Conservation (phyloP, 225 moss, liverwort and hornwort genomes). For the Rhytidiadelphus loreus region DNA sequence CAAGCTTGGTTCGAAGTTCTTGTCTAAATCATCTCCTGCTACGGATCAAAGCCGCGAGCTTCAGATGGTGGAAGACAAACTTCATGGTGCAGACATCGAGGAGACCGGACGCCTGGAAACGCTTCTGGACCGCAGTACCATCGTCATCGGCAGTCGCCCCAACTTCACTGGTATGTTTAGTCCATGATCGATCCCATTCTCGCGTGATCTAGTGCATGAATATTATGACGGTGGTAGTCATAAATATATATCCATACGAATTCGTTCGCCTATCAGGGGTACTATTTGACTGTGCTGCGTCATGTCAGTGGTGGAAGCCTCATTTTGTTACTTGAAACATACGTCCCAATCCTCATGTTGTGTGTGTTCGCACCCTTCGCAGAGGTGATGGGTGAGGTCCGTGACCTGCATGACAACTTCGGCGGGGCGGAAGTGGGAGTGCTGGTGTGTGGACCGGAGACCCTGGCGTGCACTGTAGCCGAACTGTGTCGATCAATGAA, state of each 20-base stretch:
- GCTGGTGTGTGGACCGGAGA: constrained; percentile 31
- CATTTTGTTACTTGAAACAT: no score
- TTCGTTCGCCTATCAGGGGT: accelerated
- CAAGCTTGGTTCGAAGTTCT: no score
- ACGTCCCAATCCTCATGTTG: background rate
- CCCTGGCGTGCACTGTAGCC: constrained; percentile 22
- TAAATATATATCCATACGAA: no score
- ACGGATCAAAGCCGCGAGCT: no score
- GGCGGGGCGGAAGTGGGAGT: constrained; percentile 31
- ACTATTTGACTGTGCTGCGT: background rate
- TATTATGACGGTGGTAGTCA: background rate
- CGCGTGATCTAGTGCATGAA: no score
- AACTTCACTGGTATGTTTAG: background rate
- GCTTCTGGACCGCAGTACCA: background rate
- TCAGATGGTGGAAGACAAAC: background rate
- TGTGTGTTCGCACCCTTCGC: background rate
- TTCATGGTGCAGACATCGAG: background rate
- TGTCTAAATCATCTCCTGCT: no score
- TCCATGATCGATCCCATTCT: background rate
- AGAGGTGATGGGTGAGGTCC: constrained; percentile 9
- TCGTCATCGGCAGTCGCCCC: constrained; percentile 1
- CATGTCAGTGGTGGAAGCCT: background rate
- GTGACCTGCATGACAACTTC: background rate
- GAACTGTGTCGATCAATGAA: constrained; percentile 15
- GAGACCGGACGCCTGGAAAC: background rate